Evolutionary conservation across 2,329 filamentous ascomycete genomes (phyloP), one percentile per base, ranked within the genome.

Genomic region (Fusarium longipes): DNA sequence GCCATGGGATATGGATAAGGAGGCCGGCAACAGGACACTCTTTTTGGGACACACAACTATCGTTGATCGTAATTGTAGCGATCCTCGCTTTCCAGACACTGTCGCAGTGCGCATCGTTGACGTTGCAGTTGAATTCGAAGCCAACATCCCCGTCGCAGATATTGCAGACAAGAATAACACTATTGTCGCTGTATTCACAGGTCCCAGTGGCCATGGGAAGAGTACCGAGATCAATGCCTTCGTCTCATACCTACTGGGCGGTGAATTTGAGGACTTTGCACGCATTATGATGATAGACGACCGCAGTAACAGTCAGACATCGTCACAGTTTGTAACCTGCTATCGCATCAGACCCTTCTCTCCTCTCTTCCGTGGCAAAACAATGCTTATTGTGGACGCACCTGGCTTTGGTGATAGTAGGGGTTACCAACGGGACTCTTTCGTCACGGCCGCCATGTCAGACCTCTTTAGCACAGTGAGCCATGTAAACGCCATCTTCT

Each of bases 311-410:
- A 49, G 33, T 10, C 45, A 20, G 24, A 38, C 32, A 20, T 20
- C 45, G n/a, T 49, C 45, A 10, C 45, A 27, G 7, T 49, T 38
- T 29, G 32, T 49, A 8, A 49, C 32, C 17, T 49, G 45, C 45
- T 49, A 49, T 38, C 45, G 45, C n/a, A 49, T 49, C 24, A 35
- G 45, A 36, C 45, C 45, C 14, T 49, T 49, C 24, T 49, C 45
- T 10, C 45, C 45, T 27, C 20, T 38, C 2, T 49, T 49, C 24
- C 32, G 22, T 25, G 45, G 45, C 17, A 49, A 49, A 38, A 49
- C 45, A 18, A 49, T 49, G 32, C 32, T 49, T 20, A 38, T 49
- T 49, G 45, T 49, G 32, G 45, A 49, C n/a, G n/a, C 45, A 20
- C 45, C 45, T 38, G 45, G 45, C 24, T 49, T 20, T 3, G 22